Percentiles rank a stretch among this genome's conserved stretches.
phyloP scores from a whole-genome alignment of 129 eudicot genomes.

The Chrysanthemum makinoi region DNA sequence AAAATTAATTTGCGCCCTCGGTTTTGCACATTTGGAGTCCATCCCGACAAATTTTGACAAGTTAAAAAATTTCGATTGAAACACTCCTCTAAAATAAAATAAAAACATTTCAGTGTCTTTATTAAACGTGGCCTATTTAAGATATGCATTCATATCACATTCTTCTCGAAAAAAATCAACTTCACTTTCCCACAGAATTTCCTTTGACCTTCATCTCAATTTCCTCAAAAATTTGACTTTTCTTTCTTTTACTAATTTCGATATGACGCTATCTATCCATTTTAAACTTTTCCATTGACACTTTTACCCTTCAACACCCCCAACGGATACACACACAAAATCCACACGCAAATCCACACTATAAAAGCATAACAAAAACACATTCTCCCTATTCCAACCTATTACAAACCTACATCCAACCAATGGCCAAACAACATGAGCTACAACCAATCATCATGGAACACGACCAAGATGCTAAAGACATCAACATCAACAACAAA shows the following conservation, averaged over 20 bases:
- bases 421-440: slow-evolving; percentile 25
- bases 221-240: slow-evolving; percentile 30
- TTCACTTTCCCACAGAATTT: slow-evolving; percentile 9
- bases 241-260: neutral
- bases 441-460: slow-evolving; percentile 29
- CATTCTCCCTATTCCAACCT: neutral
- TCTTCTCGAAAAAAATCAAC: neutral
- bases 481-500: neutral
- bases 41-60: too few species aligned
- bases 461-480: slow-evolving; percentile 30
- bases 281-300: neutral
- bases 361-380: slow-evolving; percentile 9
- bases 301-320: slow-evolving; percentile 22
- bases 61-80: too few species aligned
- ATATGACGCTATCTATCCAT: neutral
- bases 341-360: slow-evolving; percentile 33
- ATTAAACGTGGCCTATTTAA: too few species aligned
- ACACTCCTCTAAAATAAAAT: too few species aligned
- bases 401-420: neutral
- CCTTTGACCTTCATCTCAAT: slow-evolving; percentile 25
- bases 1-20: too few species aligned
- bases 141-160: too few species aligned
- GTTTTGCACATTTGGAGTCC: too few species aligned
- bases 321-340: slow-evolving; percentile 27
- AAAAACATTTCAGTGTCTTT: too few species aligned